Evolutionary conservation across 2,329 filamentous ascomycete genomes (phyloP).

Genomic region (Trichoderma citrinoviride): DNA sequence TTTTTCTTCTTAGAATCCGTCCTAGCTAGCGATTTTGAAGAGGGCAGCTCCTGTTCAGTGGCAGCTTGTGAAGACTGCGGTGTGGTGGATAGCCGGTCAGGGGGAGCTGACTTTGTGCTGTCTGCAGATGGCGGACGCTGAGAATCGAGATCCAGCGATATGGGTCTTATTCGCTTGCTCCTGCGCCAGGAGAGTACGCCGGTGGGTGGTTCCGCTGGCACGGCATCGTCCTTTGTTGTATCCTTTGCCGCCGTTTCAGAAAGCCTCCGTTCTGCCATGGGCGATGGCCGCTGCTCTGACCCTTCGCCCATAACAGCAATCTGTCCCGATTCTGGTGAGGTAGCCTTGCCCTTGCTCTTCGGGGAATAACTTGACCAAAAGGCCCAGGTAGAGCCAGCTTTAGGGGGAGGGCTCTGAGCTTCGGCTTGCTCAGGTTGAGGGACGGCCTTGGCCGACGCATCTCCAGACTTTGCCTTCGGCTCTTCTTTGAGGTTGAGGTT

Average conservation of each 20-base stretch:
- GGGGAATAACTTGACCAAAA: constrained; percentile 69
- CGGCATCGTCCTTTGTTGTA: constrained; percentile 26
- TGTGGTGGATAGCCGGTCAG: not conserved
- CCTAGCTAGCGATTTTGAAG: constrained; percentile 20
- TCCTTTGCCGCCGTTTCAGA: constrained; percentile 38
- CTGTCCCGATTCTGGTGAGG: constrained; percentile 45
- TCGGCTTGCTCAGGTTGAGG: constrained; percentile 31
- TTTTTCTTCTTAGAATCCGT: constrained; percentile 25
- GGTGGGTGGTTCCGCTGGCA: constrained; percentile 33
- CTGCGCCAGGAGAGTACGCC: constrained; percentile 38
- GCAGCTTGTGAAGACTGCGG: not conserved
- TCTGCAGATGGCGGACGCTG: constrained; percentile 30
- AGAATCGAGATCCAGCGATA: constrained; percentile 49
- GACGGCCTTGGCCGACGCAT: constrained; percentile 46
- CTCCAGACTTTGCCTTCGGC: constrained; percentile 35
- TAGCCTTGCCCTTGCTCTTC: constrained; percentile 34
- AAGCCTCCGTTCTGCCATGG: constrained; percentile 45
- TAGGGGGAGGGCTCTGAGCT: constrained; percentile 38
- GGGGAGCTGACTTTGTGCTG: constrained; percentile 10
- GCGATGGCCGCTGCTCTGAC: constrained; percentile 54
- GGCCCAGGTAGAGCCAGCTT: constrained; percentile 68
- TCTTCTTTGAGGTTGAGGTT: constrained; percentile 13
- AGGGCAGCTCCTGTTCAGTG: constrained; percentile 16
- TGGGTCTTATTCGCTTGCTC: constrained; percentile 46
- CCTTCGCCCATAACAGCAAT: constrained; percentile 58